phyloP scores from a whole-genome alignment of 768 basidiomycete species.

The Coprinopsis cinerea region DNA sequence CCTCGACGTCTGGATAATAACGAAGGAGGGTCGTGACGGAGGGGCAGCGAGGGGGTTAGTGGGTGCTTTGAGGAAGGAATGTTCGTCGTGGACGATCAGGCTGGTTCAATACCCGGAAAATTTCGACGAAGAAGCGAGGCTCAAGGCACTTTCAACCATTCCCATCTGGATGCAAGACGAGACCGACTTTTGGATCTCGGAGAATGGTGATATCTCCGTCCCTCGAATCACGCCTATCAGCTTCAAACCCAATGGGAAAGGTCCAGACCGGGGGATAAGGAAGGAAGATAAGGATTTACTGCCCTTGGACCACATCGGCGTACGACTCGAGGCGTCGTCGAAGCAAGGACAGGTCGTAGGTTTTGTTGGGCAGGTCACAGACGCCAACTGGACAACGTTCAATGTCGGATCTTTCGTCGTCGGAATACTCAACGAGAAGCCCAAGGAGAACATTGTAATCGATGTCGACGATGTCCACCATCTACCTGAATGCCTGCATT shows the following conservation, averaged over 20 bases:
- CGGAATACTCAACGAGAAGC: neutral
- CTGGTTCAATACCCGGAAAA: conserved; percentile 21
- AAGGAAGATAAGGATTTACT: neutral
- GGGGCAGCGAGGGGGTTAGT: conserved; percentile 26
- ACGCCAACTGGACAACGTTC: conserved; percentile 3
- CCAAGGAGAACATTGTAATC: conserved; percentile 9
- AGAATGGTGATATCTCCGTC: neutral
- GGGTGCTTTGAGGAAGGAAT: conserved; percentile 25
- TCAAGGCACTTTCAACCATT: conserved; percentile 9
- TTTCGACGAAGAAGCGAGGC: conserved; percentile 13
- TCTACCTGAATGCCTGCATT: conserved; percentile 5
- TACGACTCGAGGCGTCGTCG: conserved; percentile 9
- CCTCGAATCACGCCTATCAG: conserved; percentile 2
- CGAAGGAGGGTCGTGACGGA: conserved; percentile 15
- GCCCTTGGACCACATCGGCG: conserved; percentile 1
- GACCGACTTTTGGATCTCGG: conserved; percentile 5
- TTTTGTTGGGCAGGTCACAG: conserved; percentile 10
- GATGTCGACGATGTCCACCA: conserved; percentile 10
- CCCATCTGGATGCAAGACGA: conserved; percentile 9
- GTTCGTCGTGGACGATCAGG: conserved; percentile 23
- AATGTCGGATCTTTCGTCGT: conserved; percentile 10
- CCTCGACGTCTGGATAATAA: conserved; percentile 16
- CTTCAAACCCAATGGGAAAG: neutral
- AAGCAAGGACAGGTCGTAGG: conserved; percentile 9
- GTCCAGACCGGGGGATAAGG: neutral